phyloP scores from a whole-genome alignment of 768 basidiomycete species.

The Suillus weaverae region DNA sequence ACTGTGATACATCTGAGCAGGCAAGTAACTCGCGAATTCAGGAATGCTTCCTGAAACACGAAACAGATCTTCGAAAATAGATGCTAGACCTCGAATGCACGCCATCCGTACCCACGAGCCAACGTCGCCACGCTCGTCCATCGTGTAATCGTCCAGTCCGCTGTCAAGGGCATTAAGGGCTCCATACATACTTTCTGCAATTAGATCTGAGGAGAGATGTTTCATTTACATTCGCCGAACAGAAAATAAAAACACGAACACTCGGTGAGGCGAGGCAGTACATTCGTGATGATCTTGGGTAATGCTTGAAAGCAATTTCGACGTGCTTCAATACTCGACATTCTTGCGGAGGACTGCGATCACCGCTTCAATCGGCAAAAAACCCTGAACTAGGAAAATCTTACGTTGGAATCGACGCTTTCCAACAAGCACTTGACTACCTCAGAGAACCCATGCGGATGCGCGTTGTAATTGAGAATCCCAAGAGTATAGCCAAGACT shows the following conservation, averaged over 20 bases:
- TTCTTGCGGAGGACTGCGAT: conserved; percentile 34
- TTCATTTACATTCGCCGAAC: conserved; percentile 12
- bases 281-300: conserved; percentile 46
- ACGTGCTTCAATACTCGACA: conserved; percentile 57
- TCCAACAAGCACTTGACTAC: conserved; percentile 60
- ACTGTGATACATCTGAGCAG: conserved; percentile 53
- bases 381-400: conserved; percentile 22
- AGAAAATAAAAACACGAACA: conserved; percentile 40
- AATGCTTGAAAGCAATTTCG: conserved; percentile 52
- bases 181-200: conserved; percentile 42
- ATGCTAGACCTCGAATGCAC: conserved; percentile 66
- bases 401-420: conserved; percentile 56
- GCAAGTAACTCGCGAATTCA: conserved; percentile 59
- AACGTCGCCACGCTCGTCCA: conserved; percentile 94
- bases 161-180: conserved; percentile 57
- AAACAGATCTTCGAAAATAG: conserved; percentile 53
- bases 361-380: conserved; percentile 20
- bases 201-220: conserved; percentile 42
- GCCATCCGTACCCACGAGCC: conserved; percentile 93
- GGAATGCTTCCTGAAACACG: conserved; percentile 39
- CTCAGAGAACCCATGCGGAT: conserved; percentile 53
- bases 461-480: conserved; percentile 58
- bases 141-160: conserved; percentile 89
- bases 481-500: conserved; percentile 73
- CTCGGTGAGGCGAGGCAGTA: conserved; percentile 41